Conservation (phyloP, 2,329 filamentous ascomycete genomes). For the Hypoxylon sp. region DNA sequence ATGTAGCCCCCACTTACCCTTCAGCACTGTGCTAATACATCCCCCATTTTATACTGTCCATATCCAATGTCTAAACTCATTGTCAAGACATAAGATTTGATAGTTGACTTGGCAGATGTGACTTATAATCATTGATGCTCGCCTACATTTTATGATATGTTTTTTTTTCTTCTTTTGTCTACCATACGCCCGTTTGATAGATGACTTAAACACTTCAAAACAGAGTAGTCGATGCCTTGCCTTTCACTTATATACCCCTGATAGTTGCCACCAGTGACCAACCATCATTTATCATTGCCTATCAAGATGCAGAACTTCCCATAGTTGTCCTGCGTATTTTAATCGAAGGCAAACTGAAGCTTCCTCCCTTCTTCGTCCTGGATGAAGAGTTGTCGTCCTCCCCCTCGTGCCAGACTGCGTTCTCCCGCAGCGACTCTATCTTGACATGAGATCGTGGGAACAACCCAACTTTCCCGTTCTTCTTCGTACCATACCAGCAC, state of each 20-base stretch:
- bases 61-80: background rate
- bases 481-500: slow-evolving; percentile 67
- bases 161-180: background rate
- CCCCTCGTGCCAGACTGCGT: slow-evolving; percentile 32
- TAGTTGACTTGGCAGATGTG: background rate
- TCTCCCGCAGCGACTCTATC: slow-evolving; percentile 57
- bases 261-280: background rate
- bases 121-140: background rate
- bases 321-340: slow-evolving; percentile 41
- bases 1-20: background rate
- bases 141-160: background rate
- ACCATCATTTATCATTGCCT: background rate
- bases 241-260: background rate
- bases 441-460: slow-evolving; percentile 65
- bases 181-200: too few species aligned
- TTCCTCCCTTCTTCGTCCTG: slow-evolving; percentile 32
- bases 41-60: background rate
- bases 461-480: slow-evolving; percentile 65
- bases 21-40: background rate
- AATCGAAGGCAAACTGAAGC: slow-evolving; percentile 32
- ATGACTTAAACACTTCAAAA: background rate
- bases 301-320: slow-evolving; percentile 36
- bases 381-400: slow-evolving; percentile 27
- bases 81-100: background rate
- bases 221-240: background rate